Conservation (phyloP, 139 green algal genomes). For the Picochlorum sp. region DNA sequence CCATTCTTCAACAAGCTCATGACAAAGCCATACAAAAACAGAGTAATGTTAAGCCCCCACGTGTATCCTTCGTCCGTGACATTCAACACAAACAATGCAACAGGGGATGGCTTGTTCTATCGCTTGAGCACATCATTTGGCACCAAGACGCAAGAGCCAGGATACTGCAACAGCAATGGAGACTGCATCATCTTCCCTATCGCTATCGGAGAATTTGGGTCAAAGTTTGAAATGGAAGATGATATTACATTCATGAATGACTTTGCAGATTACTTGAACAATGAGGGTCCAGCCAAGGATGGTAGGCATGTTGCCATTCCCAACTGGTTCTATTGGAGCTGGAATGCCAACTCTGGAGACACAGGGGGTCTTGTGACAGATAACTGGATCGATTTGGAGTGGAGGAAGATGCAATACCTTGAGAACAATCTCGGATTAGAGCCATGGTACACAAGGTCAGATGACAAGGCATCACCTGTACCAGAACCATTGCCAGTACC, state of each 20-base stretch:
- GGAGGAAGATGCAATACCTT: slow-evolving; percentile 7
- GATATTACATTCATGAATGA: slow-evolving; percentile 27
- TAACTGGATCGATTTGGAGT: not conserved
- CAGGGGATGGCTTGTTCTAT: slow-evolving; percentile 12
- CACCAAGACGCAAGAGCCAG: slow-evolving; percentile 15
- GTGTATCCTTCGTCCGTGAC: not conserved
- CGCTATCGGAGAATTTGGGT: slow-evolving; percentile 33
- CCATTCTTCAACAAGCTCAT: slow-evolving; percentile 35
- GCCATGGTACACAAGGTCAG: not conserved
- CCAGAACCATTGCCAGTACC: not conserved
- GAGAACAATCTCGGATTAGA: not conserved
- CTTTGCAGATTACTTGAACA: slow-evolving; percentile 14
- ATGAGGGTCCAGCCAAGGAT: slow-evolving; percentile 1
- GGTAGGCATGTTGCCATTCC: not conserved
- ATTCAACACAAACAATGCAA: not conserved
- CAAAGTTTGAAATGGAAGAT: slow-evolving; percentile 11
- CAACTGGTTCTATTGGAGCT: slow-evolving; percentile 26
- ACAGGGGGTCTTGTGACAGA: slow-evolving; percentile 35
- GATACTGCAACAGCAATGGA: slow-evolving; percentile 5
- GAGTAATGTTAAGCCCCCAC: slow-evolving; percentile 10
- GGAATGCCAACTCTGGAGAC: slow-evolving; percentile 41
- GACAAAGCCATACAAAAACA: slow-evolving; percentile 25
- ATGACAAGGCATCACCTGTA: not conserved
- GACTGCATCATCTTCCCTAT: slow-evolving; percentile 29
- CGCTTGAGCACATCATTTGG: slow-evolving; percentile 23